Conservation (phyloP, 495 filamentous ascomycete species). For the Jackrogersella minutella region DNA sequence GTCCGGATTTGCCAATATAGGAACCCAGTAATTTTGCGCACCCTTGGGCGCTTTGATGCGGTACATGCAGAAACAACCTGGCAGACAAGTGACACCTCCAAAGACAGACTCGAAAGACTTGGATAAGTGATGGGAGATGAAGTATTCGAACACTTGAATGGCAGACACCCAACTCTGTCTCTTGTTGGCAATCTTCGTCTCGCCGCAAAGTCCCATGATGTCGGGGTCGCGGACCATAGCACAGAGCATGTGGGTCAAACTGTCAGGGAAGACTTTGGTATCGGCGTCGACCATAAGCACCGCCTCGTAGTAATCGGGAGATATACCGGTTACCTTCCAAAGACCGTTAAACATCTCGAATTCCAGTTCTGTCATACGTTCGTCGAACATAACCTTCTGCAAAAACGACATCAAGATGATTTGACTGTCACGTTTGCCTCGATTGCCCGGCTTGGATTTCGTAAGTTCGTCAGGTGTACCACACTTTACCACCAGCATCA, state of each 20-base stretch:
- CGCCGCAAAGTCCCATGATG: conserved; percentile 98
- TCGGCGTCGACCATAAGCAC: conserved; percentile 99
- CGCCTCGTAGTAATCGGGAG: conserved; percentile 96
- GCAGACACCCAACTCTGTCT: conserved; percentile 91
- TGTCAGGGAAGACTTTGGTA: conserved; percentile 98
- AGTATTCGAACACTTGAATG: conserved; percentile 99
- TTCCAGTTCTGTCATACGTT: conserved; percentile 99
- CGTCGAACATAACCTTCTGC: conserved; percentile 99
- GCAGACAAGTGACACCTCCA: conserved; percentile 98
- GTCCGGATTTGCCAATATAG: conserved; percentile 97
- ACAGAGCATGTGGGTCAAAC: conserved; percentile 96
- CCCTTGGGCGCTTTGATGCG: conserved; percentile 99
- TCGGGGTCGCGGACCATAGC: conserved; percentile 99
- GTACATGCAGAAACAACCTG: conserved; percentile 99
- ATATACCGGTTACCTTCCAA: conserved; percentile 97
- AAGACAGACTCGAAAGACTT: conserved; percentile 99
- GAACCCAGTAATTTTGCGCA: conserved; percentile 99
- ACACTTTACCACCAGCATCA: conserved; percentile 97
- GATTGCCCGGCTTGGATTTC: conserved; percentile 89
- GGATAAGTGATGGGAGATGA: conserved; percentile 95
- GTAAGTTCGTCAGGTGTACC: conserved; percentile 87
- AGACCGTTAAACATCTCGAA: conserved; percentile 99
- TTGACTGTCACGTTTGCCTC: conserved; percentile 98
- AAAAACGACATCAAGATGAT: conserved; percentile 99
- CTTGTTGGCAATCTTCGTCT: conserved; percentile 99